Percentiles rank a stretch among this genome's conserved stretches.
phyloP scores from a whole-genome alignment of 2,329 filamentous ascomycete species.

The Sporothrix euskadiensis region DNA sequence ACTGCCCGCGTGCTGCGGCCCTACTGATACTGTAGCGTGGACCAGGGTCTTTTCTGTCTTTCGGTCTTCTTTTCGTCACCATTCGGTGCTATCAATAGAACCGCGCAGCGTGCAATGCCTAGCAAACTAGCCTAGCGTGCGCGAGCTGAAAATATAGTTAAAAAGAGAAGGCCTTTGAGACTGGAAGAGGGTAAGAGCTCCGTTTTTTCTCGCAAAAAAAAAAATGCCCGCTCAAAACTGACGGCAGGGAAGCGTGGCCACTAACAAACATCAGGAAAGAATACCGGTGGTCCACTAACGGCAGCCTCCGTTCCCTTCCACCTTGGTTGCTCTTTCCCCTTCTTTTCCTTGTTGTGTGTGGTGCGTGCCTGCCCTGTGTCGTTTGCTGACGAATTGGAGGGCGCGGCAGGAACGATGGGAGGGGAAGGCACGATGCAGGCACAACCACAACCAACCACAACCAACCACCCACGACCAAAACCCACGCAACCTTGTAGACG shows the following conservation, averaged over 20 bases:
- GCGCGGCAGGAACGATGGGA: slow-evolving; percentile 14
- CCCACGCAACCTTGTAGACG: slow-evolving; percentile 10
- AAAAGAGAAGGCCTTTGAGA: background rate
- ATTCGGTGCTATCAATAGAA: slow-evolving; percentile 13
- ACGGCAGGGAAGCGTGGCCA: background rate
- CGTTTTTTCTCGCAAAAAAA: background rate
- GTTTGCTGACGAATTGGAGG: slow-evolving; percentile 7
- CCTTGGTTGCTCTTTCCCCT: background rate
- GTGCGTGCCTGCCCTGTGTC: background rate
- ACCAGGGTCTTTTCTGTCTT: background rate
- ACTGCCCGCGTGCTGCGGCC: background rate
- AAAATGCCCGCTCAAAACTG: background rate
- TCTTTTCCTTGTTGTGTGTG: background rate
- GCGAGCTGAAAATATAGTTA: slow-evolving; percentile 5
- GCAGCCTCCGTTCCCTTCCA: background rate
- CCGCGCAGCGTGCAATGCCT: background rate
- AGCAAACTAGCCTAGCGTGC: slow-evolving; percentile 14
- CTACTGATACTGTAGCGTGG: slow-evolving; percentile 5
- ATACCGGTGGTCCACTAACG: background rate
- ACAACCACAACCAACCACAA: background rate
- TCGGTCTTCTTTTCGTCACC: background rate
- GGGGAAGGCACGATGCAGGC: slow-evolving; percentile 12
- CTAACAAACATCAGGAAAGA: background rate
- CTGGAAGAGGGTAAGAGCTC: background rate
- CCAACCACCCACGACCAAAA: background rate